A percentile compares a stretch with the other conserved stretches of the same genome.
Evolutionary conservation across 768 basidiomycete genomes (phyloP).

Genomic region (Calocera cornea): DNA sequence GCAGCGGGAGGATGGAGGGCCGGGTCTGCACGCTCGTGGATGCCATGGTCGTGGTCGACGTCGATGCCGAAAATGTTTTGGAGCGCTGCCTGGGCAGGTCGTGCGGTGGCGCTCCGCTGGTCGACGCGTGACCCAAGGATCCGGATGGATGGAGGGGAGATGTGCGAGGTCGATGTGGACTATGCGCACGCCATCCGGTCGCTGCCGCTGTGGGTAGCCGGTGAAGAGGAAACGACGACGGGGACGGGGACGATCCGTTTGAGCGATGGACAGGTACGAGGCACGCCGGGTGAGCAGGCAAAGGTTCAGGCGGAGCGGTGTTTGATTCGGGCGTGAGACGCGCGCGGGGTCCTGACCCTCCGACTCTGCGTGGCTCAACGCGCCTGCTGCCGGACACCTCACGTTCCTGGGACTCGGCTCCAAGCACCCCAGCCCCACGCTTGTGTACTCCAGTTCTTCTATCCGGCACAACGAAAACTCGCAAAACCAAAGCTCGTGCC

Average conservation of each 20-base stretch:
- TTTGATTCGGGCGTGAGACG: not conserved
- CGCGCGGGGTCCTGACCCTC: not conserved
- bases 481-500: no score
- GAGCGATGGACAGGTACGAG: not conserved
- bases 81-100: no score
- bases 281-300: not conserved
- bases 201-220: not conserved
- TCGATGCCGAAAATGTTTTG: not conserved
- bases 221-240: not conserved
- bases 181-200: not conserved
- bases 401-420: not conserved
- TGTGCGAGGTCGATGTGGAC: not conserved
- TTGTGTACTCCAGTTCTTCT: not conserved
- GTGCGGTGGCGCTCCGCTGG: no score
- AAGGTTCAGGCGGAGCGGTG: not conserved
- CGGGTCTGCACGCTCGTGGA: not conserved
- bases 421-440: not conserved
- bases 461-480: no score
- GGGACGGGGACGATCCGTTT: not conserved
- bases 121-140: no score
- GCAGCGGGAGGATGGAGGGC: not conserved
- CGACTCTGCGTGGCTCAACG: not conserved
- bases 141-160: no score
- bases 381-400: not conserved
- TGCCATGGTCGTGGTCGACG: not conserved